Percentiles rank a stretch among this genome's conserved stretches.
phyloP scores from a whole-genome alignment of 2,329 filamentous ascomycete genomes.

The Arthroderma uncinatum region DNA sequence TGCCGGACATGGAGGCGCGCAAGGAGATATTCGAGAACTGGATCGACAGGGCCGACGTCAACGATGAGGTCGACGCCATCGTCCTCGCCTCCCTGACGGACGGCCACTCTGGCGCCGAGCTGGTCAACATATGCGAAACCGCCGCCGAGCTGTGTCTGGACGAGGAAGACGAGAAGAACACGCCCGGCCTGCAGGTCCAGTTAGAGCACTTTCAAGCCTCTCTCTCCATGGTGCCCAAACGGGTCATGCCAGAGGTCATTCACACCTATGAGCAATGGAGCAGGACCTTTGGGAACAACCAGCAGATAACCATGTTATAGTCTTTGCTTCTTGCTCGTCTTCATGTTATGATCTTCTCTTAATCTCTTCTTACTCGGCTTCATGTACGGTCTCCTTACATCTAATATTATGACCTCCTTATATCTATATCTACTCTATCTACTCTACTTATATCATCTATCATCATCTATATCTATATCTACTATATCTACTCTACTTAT shows the following conservation, averaged over 20 bases:
- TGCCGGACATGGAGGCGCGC: conserved; percentile 61
- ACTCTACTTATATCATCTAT: too few relatives aligned
- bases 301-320: neutral
- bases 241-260: conserved; percentile 51
- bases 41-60: conserved; percentile 49
- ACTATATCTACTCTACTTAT: too few relatives aligned
- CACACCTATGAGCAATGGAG: conserved; percentile 48
- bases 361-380: too few relatives aligned
- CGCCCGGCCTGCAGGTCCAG: conserved; percentile 26
- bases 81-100: conserved; percentile 55
- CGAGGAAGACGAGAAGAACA: conserved; percentile 35
- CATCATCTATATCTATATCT: too few relatives aligned
- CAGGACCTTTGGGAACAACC: conserved; percentile 12
- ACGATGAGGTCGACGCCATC: conserved; percentile 53
- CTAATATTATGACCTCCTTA: neutral
- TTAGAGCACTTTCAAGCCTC: conserved; percentile 37
- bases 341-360: too few relatives aligned
- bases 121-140: conserved; percentile 50
- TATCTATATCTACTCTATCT: too few relatives aligned
- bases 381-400: too few relatives aligned
- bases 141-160: conserved; percentile 43
- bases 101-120: conserved; percentile 77
- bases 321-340: neutral
- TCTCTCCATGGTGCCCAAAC: conserved; percentile 40
- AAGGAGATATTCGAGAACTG: conserved; percentile 65